Evolutionary conservation across 1,139 yeast species (phyloP), one percentile per base, ranked within the genome.

Genomic region (Hansenula sp.): DNA sequence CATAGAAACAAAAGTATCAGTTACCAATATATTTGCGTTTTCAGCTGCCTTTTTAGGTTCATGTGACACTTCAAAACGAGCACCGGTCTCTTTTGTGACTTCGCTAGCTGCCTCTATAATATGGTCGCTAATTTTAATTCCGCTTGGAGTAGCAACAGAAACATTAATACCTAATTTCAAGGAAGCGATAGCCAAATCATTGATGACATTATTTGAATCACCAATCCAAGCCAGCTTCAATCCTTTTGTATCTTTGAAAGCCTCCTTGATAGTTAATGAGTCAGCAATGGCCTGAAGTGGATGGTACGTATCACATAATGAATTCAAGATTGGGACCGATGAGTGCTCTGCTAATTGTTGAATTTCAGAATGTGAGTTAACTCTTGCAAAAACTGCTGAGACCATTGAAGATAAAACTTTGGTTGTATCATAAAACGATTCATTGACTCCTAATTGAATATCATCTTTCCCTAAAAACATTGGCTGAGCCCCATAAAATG

Each of bases 1-100:
- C 99, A 93, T 93, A 1, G 98, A 91, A 32, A 93, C 81, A 83
- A 96, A 93, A 5, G 99, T 93, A 58, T 93, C 99, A n/a, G 99
- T 93, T 41, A 93, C 99, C 19, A 93, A 65, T 33, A 93, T 72
- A 60, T 91, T 79, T 3, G 99, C 90, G 50, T 74, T 72, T 43
- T 74, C 71, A 46, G 89, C 79, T 0, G 98, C 96, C 16, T 61
- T 70, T 16, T 68, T 58, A 4, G 99, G 95, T 57, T 87, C 89
- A 55, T 84, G 79, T 6, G 85, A 76, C n/a, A 82, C 62, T 52
- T 77, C 80, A 47, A 89, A 74, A 0, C 69, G 57, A 28, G 86
- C 75, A 18, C 81, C 78, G 32, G 75, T 72, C 46, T 72, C 77
- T 13, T 63, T 53, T 3, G 84, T 77, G 30, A 86, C 70, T 33